Conservation (phyloP, 345 rosid genomes). For the Corchorus olitorius region DNA sequence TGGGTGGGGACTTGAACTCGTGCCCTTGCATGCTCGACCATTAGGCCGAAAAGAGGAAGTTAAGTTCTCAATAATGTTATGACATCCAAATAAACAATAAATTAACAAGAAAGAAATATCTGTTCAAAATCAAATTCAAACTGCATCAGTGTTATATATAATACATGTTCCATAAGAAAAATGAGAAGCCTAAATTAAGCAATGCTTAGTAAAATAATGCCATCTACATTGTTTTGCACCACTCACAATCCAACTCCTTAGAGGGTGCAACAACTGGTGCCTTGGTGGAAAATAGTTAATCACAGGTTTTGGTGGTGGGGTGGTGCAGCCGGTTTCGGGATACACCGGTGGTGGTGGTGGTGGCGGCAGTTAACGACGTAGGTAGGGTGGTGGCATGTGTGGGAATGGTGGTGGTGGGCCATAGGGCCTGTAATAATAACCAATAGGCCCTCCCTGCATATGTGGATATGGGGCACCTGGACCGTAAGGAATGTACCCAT, state of each 20-base stretch:
- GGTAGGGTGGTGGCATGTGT: neutral
- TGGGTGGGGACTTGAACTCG: too few species aligned
- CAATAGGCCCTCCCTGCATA: neutral
- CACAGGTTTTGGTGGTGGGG: neutral
- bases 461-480: slow-evolving; percentile 1
- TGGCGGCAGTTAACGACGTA: neutral
- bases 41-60: too few species aligned
- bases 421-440: neutral
- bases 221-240: slow-evolving; percentile 8
- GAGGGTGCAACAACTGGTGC: neutral
- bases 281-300: slow-evolving; percentile 7
- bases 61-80: too few species aligned
- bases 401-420: neutral
- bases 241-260: neutral
- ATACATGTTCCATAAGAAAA: neutral
- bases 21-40: too few species aligned
- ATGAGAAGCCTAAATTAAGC: too few species aligned
- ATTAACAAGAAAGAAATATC: too few species aligned
- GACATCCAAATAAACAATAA: too few species aligned
- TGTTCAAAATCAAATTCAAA: neutral
- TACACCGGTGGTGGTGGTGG: neutral
- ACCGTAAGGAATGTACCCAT: slow-evolving; percentile 17
- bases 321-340: neutral
- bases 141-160: neutral
- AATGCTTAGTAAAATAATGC: neutral